A percentile compares a stretch with the other conserved stretches of the same genome.
Evolutionary conservation across 192 early-diverging fungal species (phyloP).

Genomic region (Backusella macrospora): DNA sequence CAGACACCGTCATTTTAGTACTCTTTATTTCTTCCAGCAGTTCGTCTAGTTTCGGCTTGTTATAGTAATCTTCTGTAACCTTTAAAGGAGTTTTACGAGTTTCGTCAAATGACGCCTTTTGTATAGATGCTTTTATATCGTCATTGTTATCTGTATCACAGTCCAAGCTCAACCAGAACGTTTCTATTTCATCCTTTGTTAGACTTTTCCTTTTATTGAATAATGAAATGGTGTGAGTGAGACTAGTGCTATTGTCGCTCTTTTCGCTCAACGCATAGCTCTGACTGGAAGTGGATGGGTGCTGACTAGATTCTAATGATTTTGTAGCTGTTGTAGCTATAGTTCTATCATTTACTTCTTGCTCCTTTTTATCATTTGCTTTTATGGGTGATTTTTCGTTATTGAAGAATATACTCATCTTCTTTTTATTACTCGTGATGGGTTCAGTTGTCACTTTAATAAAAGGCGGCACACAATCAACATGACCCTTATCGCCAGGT

Average conservation of each 20-base stretch:
- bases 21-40: neutral
- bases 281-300: neutral
- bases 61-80: neutral
- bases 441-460: neutral
- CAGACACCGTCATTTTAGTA: neutral
- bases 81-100: neutral
- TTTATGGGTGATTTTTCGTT: neutral
- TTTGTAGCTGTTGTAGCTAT: neutral
- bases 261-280: neutral
- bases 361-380: neutral
- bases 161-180: conserved; percentile 24
- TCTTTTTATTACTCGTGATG: neutral
- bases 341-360: neutral
- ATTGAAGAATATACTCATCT: neutral
- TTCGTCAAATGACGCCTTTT: neutral
- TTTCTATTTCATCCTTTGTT: neutral
- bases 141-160: conserved; percentile 26
- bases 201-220: conserved; percentile 26
- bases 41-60: neutral
- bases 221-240: neutral
- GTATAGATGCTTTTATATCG: conserved; percentile 18
- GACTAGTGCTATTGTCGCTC: neutral
- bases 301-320: neutral
- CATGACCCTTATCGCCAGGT: neutral
- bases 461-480: neutral